A percentile compares a stretch with the other conserved stretches of the same genome.
Evolutionary conservation across 164 flowering plant species (phyloP).

Genomic region (Cinnamomum micranthum): DNA sequence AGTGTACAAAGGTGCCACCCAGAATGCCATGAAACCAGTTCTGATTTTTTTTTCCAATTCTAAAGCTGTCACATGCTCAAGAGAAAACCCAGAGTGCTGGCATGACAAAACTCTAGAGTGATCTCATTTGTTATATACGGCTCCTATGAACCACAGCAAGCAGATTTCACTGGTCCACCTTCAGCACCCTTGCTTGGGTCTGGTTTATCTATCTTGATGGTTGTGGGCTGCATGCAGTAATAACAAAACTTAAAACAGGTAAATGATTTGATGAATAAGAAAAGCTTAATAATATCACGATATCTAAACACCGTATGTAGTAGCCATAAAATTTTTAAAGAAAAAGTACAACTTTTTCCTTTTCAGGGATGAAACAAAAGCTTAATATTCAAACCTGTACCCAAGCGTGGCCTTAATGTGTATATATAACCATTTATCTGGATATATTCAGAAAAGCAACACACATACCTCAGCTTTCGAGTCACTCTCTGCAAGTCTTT

Average conservation of each 20-base stretch:
- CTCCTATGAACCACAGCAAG: slow-evolving; percentile 40
- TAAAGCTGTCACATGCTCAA: not conserved
- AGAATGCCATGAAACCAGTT: not conserved
- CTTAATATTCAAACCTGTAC: too few species aligned
- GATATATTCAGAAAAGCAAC: too few species aligned
- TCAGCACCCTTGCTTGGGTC: slow-evolving; percentile 30
- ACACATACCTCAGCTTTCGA: slow-evolving; percentile 38
- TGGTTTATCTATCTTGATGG: slow-evolving; percentile 46
- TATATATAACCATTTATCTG: too few species aligned
- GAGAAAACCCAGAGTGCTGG: not conserved
- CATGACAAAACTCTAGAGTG: slow-evolving; percentile 2
- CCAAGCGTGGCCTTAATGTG: too few species aligned
- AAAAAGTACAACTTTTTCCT: too few species aligned
- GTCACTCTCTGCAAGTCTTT: slow-evolving; percentile 47
- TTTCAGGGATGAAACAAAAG: too few species aligned
- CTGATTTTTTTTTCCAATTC: slow-evolving; percentile 9
- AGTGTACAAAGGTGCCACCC: slow-evolving; percentile 10
- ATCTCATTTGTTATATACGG: not conserved
- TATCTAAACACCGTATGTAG: too few species aligned
- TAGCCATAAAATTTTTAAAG: too few species aligned
- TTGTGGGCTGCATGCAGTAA: slow-evolving; percentile 31
- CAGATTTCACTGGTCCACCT: slow-evolving; percentile 37
- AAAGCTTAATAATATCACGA: not conserved
- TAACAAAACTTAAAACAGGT: not conserved
- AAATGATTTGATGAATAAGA: not conserved